phyloP scores from a whole-genome alignment of 768 basidiomycete genomes.

The Trametes gibbosa region DNA sequence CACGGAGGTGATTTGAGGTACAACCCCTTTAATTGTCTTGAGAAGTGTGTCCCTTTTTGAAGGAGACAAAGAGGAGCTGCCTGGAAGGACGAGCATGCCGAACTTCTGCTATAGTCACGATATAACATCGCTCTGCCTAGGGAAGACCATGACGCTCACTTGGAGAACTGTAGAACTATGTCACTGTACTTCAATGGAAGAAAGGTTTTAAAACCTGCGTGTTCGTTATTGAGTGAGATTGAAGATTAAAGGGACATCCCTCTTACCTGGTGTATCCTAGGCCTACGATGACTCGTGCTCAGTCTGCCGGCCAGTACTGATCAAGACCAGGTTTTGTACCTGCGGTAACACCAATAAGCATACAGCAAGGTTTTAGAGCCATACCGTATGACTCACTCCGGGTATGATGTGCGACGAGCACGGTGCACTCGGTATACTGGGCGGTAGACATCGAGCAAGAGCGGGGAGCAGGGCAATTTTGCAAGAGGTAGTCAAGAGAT shows the following conservation, averaged over 20 bases:
- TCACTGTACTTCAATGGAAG: too few species aligned
- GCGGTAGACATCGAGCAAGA: conserved; percentile 14
- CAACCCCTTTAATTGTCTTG: conserved; percentile 49
- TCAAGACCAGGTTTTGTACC: neutral
- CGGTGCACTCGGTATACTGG: too few species aligned
- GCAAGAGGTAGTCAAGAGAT: neutral
- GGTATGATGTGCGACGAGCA: too few species aligned
- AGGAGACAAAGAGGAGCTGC: conserved; percentile 71
- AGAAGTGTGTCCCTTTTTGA: conserved; percentile 71
- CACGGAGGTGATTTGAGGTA: conserved; percentile 57
- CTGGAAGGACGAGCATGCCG: conserved; percentile 73
- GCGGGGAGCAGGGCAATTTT: neutral
- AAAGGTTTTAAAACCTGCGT: too few species aligned
- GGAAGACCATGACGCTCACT: too few species aligned
- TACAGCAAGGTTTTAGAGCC: too few species aligned
- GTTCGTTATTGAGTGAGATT: too few species aligned
- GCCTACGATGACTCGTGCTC: neutral
- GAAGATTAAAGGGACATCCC: too few species aligned
- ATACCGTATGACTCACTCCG: too few species aligned
- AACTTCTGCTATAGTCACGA: neutral
- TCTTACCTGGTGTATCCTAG: neutral
- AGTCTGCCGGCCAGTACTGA: neutral
- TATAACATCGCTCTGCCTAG: too few species aligned
- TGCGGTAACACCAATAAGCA: neutral
- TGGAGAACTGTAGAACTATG: too few species aligned